A percentile compares a stretch with the other conserved stretches of the same genome.
Conservation (phyloP, 2,329 filamentous ascomycete genomes). For the Hymenoscyphus linearis region DNA sequence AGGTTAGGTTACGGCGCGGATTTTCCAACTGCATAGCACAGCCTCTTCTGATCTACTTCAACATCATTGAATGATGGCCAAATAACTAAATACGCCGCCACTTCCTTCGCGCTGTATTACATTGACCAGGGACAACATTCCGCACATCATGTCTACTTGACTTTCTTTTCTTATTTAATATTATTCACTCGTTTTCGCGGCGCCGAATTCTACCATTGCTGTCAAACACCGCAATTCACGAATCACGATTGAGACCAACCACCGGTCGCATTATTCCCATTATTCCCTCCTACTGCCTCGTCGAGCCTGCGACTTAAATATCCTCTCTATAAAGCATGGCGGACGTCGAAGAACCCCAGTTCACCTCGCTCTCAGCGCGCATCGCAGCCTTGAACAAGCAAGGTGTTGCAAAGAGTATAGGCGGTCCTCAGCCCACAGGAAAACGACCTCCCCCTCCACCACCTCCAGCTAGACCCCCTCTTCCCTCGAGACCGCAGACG, state of each 20-base stretch:
- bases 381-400: constrained; percentile 56
- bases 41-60: not conserved
- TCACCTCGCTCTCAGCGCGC: constrained; percentile 54
- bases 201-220: not conserved
- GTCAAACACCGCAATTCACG: not conserved
- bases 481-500: constrained; percentile 35
- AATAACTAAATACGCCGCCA: constrained; percentile 3
- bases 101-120: constrained; percentile 6
- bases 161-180: not conserved
- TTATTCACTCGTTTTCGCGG: not conserved
- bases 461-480: constrained; percentile 35
- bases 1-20: not conserved
- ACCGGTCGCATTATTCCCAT: no score
- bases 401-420: constrained; percentile 19
- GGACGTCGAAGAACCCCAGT: constrained; percentile 56
- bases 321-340: constrained; percentile 42
- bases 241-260: not conserved
- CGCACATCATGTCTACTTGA: not conserved
- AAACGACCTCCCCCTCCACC: constrained; percentile 53
- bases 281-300: not conserved
- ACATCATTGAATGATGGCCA: not conserved
- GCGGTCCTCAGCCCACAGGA: constrained; percentile 26
- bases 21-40: not conserved
- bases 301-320: not conserved
- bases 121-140: not conserved